These are phyloP conservation scores for Suaeda aralocaspica DNA, from an alignment of 148 eudicot genomes.

Conservation along the genomic window DNA sequence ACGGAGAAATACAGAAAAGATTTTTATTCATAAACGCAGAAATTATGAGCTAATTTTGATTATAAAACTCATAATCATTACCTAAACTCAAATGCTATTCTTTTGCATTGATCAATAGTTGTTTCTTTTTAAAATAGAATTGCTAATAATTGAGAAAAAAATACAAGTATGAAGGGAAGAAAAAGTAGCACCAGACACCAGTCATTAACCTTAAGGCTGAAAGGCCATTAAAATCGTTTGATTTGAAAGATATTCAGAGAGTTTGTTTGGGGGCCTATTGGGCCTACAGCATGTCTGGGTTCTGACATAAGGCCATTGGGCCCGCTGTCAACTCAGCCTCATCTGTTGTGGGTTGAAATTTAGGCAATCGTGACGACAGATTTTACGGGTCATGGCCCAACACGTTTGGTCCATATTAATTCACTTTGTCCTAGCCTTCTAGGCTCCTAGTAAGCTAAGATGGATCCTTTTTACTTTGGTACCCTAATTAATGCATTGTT, in stretches of 20 bases:
- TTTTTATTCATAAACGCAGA: too few species aligned
- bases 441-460: too few species aligned
- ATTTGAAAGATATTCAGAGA: conserved; percentile 1
- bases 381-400: conserved; percentile 4
- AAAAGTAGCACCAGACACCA: neutral
- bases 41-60: too few species aligned
- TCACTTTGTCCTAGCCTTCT: neutral
- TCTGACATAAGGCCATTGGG: neutral
- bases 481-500: too few species aligned
- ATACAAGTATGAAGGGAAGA: neutral
- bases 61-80: too few species aligned
- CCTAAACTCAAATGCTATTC: too few species aligned
- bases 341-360: conserved; percentile 8
- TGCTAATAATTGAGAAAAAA: conserved; percentile 11
- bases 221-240: neutral
- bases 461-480: too few species aligned
- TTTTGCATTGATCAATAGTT: too few species aligned
- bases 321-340: conserved; percentile 11
- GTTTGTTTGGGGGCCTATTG: neutral
- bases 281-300: conserved; percentile 4
- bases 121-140: too few species aligned
- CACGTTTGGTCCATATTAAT: neutral
- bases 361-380: neutral
- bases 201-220: neutral
- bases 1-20: too few species aligned